A percentile compares a stretch with the other conserved stretches of the same genome.
These are phyloP conservation scores for Podospora pseudocomata DNA, from an alignment of 495 filamentous ascomycete species.

Conservation along the genomic window DNA sequence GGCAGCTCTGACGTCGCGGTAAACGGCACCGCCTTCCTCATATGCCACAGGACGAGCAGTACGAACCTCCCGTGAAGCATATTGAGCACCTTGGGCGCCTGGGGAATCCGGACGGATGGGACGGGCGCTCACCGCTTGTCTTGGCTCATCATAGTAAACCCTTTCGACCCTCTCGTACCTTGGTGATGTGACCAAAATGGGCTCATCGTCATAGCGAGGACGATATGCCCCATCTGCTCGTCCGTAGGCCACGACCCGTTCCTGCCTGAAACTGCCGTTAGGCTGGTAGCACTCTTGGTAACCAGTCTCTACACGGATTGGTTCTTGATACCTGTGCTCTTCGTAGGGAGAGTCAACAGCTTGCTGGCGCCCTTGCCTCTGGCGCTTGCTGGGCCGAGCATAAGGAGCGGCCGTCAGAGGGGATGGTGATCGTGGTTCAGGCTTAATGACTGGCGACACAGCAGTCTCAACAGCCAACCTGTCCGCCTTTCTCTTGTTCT, in stretches of 20 bases:
- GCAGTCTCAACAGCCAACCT: constrained; percentile 36
- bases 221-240: constrained; percentile 21
- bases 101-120: constrained; percentile 44
- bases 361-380: constrained; percentile 49
- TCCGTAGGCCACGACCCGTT: constrained; percentile 30
- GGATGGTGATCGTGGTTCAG: constrained; percentile 81
- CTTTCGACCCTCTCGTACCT: constrained; percentile 38
- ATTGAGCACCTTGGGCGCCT: constrained; percentile 45
- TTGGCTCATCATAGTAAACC: constrained; percentile 36
- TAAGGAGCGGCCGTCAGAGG: constrained; percentile 57
- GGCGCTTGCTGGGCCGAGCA: constrained; percentile 48
- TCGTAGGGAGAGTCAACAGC: constrained; percentile 41
- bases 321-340: constrained; percentile 37
- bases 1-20: constrained; percentile 47
- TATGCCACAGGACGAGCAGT: constrained; percentile 54
- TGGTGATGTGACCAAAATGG: constrained; percentile 24
- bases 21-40: constrained; percentile 51
- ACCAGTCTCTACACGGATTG: constrained; percentile 21
- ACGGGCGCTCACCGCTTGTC: constrained; percentile 44
- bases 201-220: constrained; percentile 22
- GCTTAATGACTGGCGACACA: constrained; percentile 67
- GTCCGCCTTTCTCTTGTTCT: constrained; percentile 49
- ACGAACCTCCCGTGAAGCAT: constrained; percentile 43
- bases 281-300: constrained; percentile 28
- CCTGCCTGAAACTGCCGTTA: constrained; percentile 21